Base-by-base conservation (phyloP, 2,329 filamentous ascomycete genomes). In the Aureobasidium musti region DNA sequence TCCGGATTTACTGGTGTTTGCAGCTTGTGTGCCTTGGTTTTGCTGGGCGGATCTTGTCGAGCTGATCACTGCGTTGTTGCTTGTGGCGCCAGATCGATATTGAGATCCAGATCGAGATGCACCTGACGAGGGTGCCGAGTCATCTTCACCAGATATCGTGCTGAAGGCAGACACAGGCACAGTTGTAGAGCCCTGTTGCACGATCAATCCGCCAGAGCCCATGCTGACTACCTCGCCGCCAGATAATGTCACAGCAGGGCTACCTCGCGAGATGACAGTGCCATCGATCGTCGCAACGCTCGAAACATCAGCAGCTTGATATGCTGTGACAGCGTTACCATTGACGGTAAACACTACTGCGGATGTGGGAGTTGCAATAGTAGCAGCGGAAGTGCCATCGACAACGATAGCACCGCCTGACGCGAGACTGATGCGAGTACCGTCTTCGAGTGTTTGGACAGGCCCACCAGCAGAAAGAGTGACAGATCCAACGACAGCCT, bases 161-260 rank as follows among this genome's bases (percentile, higher is more conserved):
- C 33, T 63, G 43, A 63, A 63, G 2, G 59, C 43, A 39, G 59
- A 39, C 5, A 52, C 45, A 8, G 59, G 33, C 21, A 63, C 35
- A 2, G 52, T 59, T 7, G 52, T 57, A 4, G 63, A 57, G n/a
- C 49, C 50, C 17, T 65, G 35, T 11, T 65, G 50, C 41, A 57
- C 63, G 4, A 50, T 37, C 13, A 65, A 6, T 4, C 63, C 63
- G 3, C 17, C 17, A 5, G 63, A 57, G 14, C 47, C 63, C n/a
- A 68, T 63, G n/a, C 69, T 72, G 47, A 72, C 41, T 8, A 68
- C 52, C 11, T 69, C 23, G 7, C 71, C 71, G 23, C 67, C 53
- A 0, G 68, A 35, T 10, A 73, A 63, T 2, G 68, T 70, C 37
- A 69, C 57, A 5, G 68, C 59, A 13, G 68, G 50, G 5, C 70